Evolutionary conservation across 2,329 filamentous ascomycete species (phyloP), one percentile per base, ranked within the genome.

Genomic region (Onygenales sp.): DNA sequence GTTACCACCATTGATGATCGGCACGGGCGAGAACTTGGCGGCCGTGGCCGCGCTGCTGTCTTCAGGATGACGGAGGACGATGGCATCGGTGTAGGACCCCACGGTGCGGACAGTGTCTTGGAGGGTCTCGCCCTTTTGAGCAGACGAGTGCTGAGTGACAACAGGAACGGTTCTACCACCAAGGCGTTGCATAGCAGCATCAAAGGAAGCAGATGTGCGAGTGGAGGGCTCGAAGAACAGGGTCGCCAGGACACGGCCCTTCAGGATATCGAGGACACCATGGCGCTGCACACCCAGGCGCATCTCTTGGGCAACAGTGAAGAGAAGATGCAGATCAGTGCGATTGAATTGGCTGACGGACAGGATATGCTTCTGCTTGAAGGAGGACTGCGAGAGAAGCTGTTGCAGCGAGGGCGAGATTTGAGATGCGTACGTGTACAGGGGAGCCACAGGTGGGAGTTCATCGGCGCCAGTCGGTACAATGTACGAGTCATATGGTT

Each of bases 151-250:
- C 5, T 84, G 81, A 2, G 92, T 94, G 42, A 89, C 78, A 65
- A 97, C 85, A 51, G 85, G 79, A 52, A 98, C 80, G 2, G 87
- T 92, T 48, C 89, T 82, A 47, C 93, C 93, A 61, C 93, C 93
- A 5, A 98, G 85, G 51, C 94, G 87, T 78, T 98, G 94, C 93
- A 98, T 98, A 43, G 93, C 93, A 54, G 92, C 88, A 67, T 98
- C 93, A 64, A 98, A 98, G 3, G 93, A 98, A 39, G 88, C 84
- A 10, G 92, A 96, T 5, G 93, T 98, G 52, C 93, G 83, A 2
- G 93, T 98, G 0, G 92, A 97, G 2, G 93, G 93, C 78, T 98
- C 93, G 72, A 91, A 98, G 80, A 98, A 98, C 75, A 98, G 83
- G 2, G 89, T 93, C 73, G 86, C 89, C 39, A 98, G 80, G 10